Conservation (phyloP, 106 monocot genomes). For the Dendrobium catenatum region DNA sequence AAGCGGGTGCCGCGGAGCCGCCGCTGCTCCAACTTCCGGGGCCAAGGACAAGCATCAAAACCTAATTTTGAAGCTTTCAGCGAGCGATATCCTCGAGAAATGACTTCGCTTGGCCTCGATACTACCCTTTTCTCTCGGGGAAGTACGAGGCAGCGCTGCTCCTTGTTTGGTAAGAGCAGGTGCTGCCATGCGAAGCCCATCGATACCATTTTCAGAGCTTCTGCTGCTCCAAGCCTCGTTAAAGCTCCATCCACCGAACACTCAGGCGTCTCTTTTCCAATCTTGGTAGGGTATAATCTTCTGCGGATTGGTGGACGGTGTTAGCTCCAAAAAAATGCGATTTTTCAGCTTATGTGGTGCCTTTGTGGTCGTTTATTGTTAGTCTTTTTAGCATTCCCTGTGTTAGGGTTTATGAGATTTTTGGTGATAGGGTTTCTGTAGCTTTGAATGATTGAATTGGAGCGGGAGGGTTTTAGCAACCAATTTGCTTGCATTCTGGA, state of each 20-base stretch:
- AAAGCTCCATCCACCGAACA: background rate
- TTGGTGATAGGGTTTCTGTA: background rate
- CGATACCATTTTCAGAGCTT: background rate
- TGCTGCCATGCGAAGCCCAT: background rate
- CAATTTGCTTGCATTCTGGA: background rate
- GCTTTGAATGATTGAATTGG: no score
- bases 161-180: no score
- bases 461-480: background rate
- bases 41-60: background rate
- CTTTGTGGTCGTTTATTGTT: background rate
- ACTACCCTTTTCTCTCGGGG: background rate
- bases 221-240: background rate
- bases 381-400: background rate
- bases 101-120: background rate
- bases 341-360: background rate
- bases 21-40: no score
- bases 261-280: background rate
- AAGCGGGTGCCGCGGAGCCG: no score
- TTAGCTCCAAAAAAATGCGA: background rate
- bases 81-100: background rate
- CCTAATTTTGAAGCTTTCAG: background rate
- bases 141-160: background rate
- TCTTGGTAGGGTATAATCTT: background rate
- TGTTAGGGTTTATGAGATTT: constrained; percentile 7
- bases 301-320: background rate